These are phyloP conservation scores for Clitopilus hobsonii DNA, from an alignment of 768 basidiomycete genomes.

Conservation along the genomic window DNA sequence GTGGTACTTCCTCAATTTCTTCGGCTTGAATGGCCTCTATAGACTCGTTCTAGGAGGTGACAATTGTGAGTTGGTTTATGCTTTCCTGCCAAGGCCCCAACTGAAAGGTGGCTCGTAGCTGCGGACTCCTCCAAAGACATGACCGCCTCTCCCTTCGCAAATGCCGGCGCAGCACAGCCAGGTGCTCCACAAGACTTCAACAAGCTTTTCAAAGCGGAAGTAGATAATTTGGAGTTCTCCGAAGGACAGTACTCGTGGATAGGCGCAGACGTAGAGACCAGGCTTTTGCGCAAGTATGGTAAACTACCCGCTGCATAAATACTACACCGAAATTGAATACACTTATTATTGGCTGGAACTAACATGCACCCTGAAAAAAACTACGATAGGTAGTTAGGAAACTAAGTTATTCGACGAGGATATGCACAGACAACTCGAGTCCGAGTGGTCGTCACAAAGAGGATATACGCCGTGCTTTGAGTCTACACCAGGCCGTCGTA, in stretches of 20 bases:
- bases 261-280: conserved; percentile 74
- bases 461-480: background rate
- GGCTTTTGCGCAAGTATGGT: conserved; percentile 75
- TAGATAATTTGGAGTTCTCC: conserved; percentile 89
- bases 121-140: conserved; percentile 78
- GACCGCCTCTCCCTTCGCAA: conserved; percentile 64
- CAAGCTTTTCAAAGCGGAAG: conserved; percentile 89
- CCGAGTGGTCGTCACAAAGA: background rate
- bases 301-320: conserved; percentile 37
- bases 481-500: conserved; percentile 89
- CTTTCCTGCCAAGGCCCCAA: background rate
- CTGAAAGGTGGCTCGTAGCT: conserved; percentile 36
- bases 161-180: conserved; percentile 38
- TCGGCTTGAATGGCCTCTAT: conserved; percentile 94
- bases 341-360: background rate
- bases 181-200: conserved; percentile 76
- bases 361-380: background rate
- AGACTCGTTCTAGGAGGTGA: conserved; percentile 88
- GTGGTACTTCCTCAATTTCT: conserved; percentile 99
- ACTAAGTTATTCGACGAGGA: background rate
- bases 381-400: background rate
- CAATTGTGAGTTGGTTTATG: conserved; percentile 57
- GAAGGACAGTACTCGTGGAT: conserved; percentile 84
- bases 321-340: conserved; percentile 8
- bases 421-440: background rate